Evolutionary conservation across 208 protist genomes (phyloP).

Genomic region (Leishmania tropica): DNA sequence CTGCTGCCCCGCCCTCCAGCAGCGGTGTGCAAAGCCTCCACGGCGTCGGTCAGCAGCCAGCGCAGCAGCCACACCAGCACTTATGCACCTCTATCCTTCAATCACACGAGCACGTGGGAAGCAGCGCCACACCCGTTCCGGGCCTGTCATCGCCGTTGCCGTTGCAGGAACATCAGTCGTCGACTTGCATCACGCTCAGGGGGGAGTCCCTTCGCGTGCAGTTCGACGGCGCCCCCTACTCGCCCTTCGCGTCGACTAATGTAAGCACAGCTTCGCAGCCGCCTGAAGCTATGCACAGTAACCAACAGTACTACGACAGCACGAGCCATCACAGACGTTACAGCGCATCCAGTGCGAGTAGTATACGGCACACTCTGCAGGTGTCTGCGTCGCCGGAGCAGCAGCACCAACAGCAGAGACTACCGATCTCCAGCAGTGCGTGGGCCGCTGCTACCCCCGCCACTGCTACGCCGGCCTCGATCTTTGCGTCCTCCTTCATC

Average conservation of each 20-base stretch:
- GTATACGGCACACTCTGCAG: not conserved
- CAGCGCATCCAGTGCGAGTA: not conserved
- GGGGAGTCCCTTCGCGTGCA: not conserved
- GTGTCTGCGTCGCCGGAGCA: not conserved
- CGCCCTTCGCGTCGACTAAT: not conserved
- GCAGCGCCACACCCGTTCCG: not conserved
- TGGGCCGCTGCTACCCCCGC: not conserved
- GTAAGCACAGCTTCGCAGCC: not conserved
- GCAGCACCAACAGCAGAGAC: not conserved
- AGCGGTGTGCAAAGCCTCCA: not conserved
- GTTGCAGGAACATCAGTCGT: not conserved
- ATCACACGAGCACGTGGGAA: not conserved
- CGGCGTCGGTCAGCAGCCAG: not conserved
- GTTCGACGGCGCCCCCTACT: not conserved
- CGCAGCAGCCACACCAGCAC: not conserved
- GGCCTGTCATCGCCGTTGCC: not conserved
- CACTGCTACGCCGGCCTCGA: not conserved
- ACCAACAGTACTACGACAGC: constrained; percentile 5
- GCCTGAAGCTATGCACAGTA: not conserved
- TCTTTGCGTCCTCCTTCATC: not conserved
- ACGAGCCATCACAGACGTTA: not conserved
- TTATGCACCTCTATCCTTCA: not conserved
- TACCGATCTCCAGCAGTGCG: not conserved
- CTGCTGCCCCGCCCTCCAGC: not conserved
- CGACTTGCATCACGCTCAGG: not conserved